Evolutionary conservation across 2,329 filamentous ascomycete species (phyloP).

Genomic region (Stenocarpella maydis): DNA sequence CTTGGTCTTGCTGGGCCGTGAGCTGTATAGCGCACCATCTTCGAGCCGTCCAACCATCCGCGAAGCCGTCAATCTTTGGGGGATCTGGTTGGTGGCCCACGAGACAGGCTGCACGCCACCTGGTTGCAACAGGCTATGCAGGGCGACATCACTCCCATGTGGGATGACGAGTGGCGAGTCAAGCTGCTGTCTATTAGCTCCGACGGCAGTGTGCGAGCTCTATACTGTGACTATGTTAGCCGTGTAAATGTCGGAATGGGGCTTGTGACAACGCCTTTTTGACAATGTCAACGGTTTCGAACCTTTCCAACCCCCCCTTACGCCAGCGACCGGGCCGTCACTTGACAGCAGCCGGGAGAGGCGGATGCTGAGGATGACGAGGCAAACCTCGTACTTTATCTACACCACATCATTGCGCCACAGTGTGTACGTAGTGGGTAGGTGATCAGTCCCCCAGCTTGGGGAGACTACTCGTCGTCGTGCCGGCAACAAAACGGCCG

Average conservation of each 20-base stretch:
- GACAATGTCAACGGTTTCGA: background rate
- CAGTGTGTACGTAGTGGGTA: too few relatives aligned
- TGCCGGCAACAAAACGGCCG: slow-evolving; percentile 24
- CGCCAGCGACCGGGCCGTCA: background rate
- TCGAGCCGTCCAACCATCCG: slow-evolving; percentile 5
- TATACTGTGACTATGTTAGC: slow-evolving; percentile 14
- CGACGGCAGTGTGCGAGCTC: background rate
- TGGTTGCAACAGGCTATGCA: slow-evolving; percentile 16
- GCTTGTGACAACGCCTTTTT: slow-evolving; percentile 6
- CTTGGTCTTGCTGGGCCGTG: slow-evolving; percentile 6
- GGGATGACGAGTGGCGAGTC: slow-evolving; percentile 30
- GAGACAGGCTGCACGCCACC: slow-evolving; percentile 23
- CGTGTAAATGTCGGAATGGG: background rate
- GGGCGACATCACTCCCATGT: slow-evolving; percentile 28
- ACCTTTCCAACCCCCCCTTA: background rate
- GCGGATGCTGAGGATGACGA: background rate
- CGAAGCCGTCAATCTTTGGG: slow-evolving; percentile 3
- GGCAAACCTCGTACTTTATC: slow-evolving; percentile 12
- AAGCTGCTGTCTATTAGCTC: slow-evolving; percentile 18
- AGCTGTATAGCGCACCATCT: background rate
- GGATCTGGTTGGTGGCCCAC: slow-evolving; percentile 26
- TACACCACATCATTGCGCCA: slow-evolving; percentile 5
- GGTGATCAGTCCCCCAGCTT: background rate
- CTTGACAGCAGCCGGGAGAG: slow-evolving; percentile 1
- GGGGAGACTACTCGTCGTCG: background rate